Base-by-base conservation (phyloP, 83 land plant genomes). In the Picea abies region DNA sequence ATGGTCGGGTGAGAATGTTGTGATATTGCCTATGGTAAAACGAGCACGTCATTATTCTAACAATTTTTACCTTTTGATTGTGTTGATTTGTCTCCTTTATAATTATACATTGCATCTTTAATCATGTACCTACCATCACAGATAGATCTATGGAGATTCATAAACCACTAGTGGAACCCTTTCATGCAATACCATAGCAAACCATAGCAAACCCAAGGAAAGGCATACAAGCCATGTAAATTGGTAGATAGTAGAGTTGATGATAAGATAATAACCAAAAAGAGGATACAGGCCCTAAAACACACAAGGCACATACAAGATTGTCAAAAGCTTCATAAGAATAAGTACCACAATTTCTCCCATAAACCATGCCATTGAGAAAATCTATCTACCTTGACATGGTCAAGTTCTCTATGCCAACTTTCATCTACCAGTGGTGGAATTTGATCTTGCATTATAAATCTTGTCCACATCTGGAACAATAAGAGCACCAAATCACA, bases 401-500 rank as follows among this genome's bases (percentile, higher is more conserved):
- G 91, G 84, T 96, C 99, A 83, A 96, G 93, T 76, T 96, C 94
- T 44, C 83, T 65, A n/a, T 97, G 89, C 99, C 99, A 94, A 83
- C 92, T 93, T 5, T 93, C 99, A 82, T 96, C 99, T 58, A 90
- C 93, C 47, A 96, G 60, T 0, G 95, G 94, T 78, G 91, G 86
- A 87, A 94, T 87, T 58, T 94, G 97, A 81, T 92, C 97, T 77
- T 92, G 76, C 97, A 94, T 96, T n/a, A 92, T 97, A 92, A 96
- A 68, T 82, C 96, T 84, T 20, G 97, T 94, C 94, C 99, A 96
- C 44, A 94, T 96, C 86, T 96, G 94, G 11, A 96, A 87, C 66
- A 96, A 94, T 25, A 94, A 90, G 0, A 96, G 93, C n/a, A 97
- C 99, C 76, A 96, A 85, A 16, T 97, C 99, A 96, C 97, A 96